Percentiles rank a stretch among this genome's conserved stretches.
phyloP scores from a whole-genome alignment of 169 alveolate genomes.

The Neospora caninum region DNA sequence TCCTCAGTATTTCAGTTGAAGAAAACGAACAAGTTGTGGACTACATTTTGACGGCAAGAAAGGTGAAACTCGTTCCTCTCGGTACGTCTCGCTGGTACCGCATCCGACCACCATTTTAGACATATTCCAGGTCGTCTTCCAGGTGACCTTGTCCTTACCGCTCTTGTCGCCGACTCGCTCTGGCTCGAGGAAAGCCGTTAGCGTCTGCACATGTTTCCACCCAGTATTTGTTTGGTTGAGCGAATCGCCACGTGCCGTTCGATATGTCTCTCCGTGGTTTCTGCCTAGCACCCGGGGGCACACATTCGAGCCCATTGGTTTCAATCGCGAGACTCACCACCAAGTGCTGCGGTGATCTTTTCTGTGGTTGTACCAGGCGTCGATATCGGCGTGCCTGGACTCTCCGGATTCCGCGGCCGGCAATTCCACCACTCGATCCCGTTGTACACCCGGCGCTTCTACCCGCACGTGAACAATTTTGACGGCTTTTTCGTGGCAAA shows the following conservation, averaged over 20 bases:
- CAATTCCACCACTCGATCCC: constrained; percentile 90
- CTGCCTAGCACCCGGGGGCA: no score
- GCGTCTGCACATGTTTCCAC: no score
- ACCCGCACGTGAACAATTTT: constrained; percentile 96
- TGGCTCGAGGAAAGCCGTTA: no score
- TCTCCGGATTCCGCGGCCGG: constrained; percentile 89
- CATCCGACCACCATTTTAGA: neutral
- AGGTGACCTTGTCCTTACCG: neutral
- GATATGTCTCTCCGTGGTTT: no score
- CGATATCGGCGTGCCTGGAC: constrained; percentile 93
- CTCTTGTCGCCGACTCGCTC: neutral
- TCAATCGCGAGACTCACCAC: no score
- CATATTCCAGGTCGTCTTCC: neutral
- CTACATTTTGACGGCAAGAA: constrained; percentile 89
- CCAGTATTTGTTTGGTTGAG: no score
- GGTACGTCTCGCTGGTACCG: constrained; percentile 71
- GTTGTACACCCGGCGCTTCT: constrained; percentile 87
- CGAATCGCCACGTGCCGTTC: no score
- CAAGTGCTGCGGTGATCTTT: no score
- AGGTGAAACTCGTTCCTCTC: constrained; percentile 86
- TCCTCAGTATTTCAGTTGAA: constrained; percentile 88
- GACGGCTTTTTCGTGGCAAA: constrained; percentile 98
- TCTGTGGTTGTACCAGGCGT: constrained; percentile 52
- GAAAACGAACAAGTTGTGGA: constrained; percentile 97
- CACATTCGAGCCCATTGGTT: no score